Base-by-base conservation (phyloP, 495 filamentous ascomycete species). In the Penicillium bialowiezense region DNA sequence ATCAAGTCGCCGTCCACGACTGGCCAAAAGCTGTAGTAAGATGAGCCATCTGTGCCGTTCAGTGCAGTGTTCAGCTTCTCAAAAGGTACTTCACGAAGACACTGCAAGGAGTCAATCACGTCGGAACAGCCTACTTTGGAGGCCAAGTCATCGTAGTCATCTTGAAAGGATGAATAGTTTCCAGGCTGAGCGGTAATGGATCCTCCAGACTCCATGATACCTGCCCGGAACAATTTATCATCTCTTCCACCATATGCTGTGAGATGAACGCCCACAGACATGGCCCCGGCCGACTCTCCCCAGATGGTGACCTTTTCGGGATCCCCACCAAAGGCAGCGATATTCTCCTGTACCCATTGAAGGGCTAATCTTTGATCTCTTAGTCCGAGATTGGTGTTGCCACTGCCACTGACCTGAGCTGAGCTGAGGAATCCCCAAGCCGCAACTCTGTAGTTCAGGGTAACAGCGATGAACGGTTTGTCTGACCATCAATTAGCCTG, bases 221-320 rank as follows among this genome's bases (percentile, higher is more conserved):
- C 75, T n/a, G 55, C 66, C 26, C 67, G 64, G 44, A 73, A 77
- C 3, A 74, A 56, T 4, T 61, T 64, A 44, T 75, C 73, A 44
- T 76, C 67, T 21, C 67, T 63, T 24, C 78, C 78, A 19, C 70
- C 73, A 37, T 79, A 81, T 7, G 78, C 72, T 10, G 71, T 63
- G 13, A 83, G 56, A 33, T 85, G 82, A 12, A 59, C 62, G 1
- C 72, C 77, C 9, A 84, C 72, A 28, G 72, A 77, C 34, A 74
- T 68, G n/a, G 64, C 81, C 10, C 82, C 80, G 2, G 79, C 77
- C 1, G 70, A 77, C 52, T 89, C 83, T 42, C 85, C 86, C 78
- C 82, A 86, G 53, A 88, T 85, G 29, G 84, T 87, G 13, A 89
- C 81, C 40, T 81, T 71, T 49, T 72, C 74, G 1, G 76, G 72